Conservation (phyloP, 305 asterid genomes). For the Rubia tinctorum region DNA sequence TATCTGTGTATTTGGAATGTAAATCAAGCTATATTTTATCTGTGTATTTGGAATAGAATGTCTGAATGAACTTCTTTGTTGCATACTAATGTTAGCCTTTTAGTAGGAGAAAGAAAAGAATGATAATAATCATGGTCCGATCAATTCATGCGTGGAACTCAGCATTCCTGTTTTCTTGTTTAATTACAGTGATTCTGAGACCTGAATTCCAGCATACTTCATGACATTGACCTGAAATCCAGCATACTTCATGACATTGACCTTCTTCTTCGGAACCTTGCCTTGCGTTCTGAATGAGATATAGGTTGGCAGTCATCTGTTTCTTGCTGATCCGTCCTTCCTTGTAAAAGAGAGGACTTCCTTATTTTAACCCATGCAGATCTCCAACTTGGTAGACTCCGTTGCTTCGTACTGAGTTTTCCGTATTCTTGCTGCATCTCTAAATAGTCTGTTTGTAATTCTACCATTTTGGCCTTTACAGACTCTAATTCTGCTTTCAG, state of each 20-base stretch:
- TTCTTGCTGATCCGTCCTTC: background rate
- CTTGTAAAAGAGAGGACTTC: conserved; percentile 10
- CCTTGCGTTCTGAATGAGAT: conserved; percentile 26
- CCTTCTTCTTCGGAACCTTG: conserved; percentile 40
- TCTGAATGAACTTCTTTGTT: background rate
- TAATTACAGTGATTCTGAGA: background rate
- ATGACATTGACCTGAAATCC: conserved; percentile 41
- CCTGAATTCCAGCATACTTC: conserved; percentile 14
- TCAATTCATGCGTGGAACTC: background rate
- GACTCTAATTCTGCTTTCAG: conserved; percentile 66
- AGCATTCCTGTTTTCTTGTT: background rate
- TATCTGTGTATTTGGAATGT: background rate
- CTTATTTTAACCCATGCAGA: conserved; percentile 4
- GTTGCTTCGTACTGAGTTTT: conserved; percentile 35
- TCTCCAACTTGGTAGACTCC: conserved; percentile 46
- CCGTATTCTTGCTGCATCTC: conserved; percentile 54
- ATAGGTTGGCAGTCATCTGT: background rate
- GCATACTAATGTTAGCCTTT: background rate
- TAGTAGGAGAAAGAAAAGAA: background rate
- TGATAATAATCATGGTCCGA: background rate
- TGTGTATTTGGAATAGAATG: background rate
- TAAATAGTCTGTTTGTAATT: conserved; percentile 56
- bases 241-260: conserved; percentile 37
- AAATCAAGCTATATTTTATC: background rate
- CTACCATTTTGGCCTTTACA: conserved; percentile 51